These are phyloP conservation scores for Hanseniaspora sp. DNA, from an alignment of 1,139 yeast genomes.

Conservation along the genomic window DNA sequence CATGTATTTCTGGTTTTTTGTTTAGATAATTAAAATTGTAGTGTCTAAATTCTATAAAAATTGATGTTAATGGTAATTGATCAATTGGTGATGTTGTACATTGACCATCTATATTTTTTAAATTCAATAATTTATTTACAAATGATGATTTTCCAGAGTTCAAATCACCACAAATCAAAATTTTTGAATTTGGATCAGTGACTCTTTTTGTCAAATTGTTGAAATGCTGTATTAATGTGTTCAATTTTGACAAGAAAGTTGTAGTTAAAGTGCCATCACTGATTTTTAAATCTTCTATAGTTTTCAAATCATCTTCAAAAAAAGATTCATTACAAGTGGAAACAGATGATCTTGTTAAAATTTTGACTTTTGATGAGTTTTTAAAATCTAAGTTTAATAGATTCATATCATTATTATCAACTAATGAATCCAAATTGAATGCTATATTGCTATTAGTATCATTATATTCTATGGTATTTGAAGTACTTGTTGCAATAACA, in stretches of 20 bases:
- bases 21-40: conserved; percentile 51
- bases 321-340: background rate
- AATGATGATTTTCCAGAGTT: conserved; percentile 95
- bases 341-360: background rate
- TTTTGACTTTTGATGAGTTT: background rate
- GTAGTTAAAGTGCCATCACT: conserved; percentile 16
- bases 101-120: conserved; percentile 42
- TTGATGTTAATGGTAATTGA: conserved; percentile 95
- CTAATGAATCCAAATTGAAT: conserved; percentile 5
- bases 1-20: conserved; percentile 83
- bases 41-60: conserved; percentile 88
- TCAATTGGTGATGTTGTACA: conserved; percentile 54
- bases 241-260: conserved; percentile 25
- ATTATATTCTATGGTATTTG: background rate
- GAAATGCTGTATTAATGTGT: conserved; percentile 49
- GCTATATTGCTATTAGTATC: background rate
- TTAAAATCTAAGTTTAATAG: conserved; percentile 6
- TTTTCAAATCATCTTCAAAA: conserved; percentile 1
- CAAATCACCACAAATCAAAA: conserved; percentile 90
- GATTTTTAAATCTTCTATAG: conserved; percentile 13
- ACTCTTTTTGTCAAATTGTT: conserved; percentile 69
- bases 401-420: conserved; percentile 4
- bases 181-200: conserved; percentile 86
- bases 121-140: conserved; percentile 77
- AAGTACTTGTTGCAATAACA: background rate